Evolutionary conservation across 129 eudicot genomes (phyloP).

Genomic region (Lonicera japonica): DNA sequence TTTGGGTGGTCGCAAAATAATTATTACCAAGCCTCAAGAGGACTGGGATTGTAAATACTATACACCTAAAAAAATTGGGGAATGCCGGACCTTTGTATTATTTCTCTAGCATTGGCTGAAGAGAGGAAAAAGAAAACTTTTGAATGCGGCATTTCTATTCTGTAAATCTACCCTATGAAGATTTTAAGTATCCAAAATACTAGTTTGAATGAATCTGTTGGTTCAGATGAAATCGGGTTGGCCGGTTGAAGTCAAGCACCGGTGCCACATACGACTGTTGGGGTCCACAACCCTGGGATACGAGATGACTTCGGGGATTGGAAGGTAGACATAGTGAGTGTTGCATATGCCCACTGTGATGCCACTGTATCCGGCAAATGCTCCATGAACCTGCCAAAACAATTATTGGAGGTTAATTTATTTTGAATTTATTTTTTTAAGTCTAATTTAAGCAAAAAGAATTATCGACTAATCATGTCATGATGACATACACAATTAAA

Average conservation of each 20-base stretch:
- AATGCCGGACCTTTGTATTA: not conserved
- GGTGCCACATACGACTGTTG: conserved; percentile 99
- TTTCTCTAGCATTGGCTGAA: too few species aligned
- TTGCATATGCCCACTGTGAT: conserved; percentile 96
- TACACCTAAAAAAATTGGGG: conserved; percentile 3
- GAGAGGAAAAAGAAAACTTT: too few species aligned
- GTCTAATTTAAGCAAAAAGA: too few species aligned
- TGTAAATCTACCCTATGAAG: not conserved
- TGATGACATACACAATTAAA: too few species aligned
- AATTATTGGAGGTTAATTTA: not conserved
- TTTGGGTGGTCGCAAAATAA: not conserved
- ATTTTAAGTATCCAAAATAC: not conserved
- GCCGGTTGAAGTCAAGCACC: conserved; percentile 98
- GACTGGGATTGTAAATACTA: not conserved
- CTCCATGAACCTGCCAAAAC: conserved; percentile 88
- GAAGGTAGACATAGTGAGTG: conserved; percentile 94
- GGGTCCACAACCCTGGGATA: conserved; percentile 80
- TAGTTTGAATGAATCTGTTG: not conserved
- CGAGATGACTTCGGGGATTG: conserved; percentile 89
- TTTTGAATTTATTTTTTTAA: too few species aligned
- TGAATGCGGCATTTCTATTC: not conserved
- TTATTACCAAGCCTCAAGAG: not conserved
- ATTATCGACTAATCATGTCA: too few species aligned
- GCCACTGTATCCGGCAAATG: conserved; percentile 98
- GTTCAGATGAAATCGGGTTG: conserved; percentile 83